Evolutionary conservation across 176 grass and related monocot genomes (phyloP).

Genomic region (Urochloa ruziziensis): DNA sequence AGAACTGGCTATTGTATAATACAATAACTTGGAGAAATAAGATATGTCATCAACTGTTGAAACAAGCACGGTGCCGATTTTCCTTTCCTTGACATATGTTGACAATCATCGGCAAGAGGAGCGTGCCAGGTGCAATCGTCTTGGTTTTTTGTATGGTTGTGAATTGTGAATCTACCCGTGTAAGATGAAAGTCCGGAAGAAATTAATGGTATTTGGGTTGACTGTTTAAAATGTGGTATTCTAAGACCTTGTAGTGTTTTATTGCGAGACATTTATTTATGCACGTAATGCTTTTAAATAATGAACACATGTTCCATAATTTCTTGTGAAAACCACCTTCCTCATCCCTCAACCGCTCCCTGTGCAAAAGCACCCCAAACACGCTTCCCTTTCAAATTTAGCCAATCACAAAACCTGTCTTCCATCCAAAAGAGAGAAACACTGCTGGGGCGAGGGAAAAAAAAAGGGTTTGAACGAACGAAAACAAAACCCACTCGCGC

Average conservation of each 20-base stretch:
- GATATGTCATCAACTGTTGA: too few species aligned
- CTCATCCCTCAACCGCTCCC: not conserved
- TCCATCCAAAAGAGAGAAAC: not conserved
- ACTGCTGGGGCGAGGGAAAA: too few species aligned
- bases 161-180: not conserved
- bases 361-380: not conserved
- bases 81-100: not conserved
- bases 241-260: not conserved
- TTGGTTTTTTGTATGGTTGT: not conserved
- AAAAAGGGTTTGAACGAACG: not conserved
- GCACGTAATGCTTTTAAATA: not conserved
- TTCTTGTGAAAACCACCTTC: not conserved
- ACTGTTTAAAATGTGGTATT: not conserved
- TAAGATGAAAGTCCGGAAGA: not conserved
- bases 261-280: not conserved
- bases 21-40: not conserved
- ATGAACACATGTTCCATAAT: not conserved
- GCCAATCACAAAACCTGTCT: not conserved
- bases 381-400: slow-evolving; percentile 13
- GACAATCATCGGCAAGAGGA: not conserved
- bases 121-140: too few species aligned
- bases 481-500: not conserved
- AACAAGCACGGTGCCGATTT: not conserved
- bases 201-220: not conserved
- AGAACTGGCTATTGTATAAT: not conserved